These are phyloP conservation scores for Podaxis sp. DNA, from an alignment of 768 basidiomycete genomes.

Conservation along the genomic window DNA sequence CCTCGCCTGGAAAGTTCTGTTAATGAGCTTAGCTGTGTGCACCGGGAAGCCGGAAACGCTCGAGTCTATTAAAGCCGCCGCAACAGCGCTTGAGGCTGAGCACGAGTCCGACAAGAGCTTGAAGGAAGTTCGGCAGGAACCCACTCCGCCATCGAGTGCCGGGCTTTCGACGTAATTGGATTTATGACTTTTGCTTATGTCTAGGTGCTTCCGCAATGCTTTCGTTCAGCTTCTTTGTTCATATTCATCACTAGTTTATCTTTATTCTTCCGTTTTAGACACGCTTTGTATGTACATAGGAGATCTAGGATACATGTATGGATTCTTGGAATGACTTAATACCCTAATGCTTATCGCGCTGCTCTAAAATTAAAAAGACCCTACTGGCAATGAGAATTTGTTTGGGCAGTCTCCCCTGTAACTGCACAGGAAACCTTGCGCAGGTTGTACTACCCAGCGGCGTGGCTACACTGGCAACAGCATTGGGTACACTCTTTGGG, in stretches of 20 bases:
- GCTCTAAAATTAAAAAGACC: not conserved
- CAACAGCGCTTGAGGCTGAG: not conserved
- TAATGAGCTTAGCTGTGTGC: slow-evolving; percentile 57
- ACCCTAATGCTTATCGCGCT: not conserved
- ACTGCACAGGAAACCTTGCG: too few species aligned
- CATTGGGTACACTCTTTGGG: too few species aligned
- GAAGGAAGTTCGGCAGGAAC: not conserved
- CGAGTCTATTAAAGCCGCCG: slow-evolving; percentile 3
- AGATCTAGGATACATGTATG: not conserved
- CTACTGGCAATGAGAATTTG: not conserved
- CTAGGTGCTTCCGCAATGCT: not conserved
- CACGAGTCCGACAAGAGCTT: not conserved
- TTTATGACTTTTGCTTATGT: not conserved
- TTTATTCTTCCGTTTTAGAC: not conserved
- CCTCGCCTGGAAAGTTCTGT: slow-evolving; percentile 63
- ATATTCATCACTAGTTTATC: slow-evolving; percentile 7
- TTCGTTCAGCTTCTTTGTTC: slow-evolving; percentile 1
- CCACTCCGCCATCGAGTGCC: not conserved
- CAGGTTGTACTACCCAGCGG: too few species aligned
- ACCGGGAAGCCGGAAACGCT: slow-evolving; percentile 35
- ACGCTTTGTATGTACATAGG: slow-evolving; percentile 1
- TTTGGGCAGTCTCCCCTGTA: too few species aligned
- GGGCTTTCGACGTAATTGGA: not conserved
- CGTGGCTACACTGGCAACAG: too few species aligned
- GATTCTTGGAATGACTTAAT: not conserved